These are phyloP conservation scores for Apiotrichum porosum DNA, from an alignment of 1,284 basidiomycete species.

Conservation along the genomic window DNA sequence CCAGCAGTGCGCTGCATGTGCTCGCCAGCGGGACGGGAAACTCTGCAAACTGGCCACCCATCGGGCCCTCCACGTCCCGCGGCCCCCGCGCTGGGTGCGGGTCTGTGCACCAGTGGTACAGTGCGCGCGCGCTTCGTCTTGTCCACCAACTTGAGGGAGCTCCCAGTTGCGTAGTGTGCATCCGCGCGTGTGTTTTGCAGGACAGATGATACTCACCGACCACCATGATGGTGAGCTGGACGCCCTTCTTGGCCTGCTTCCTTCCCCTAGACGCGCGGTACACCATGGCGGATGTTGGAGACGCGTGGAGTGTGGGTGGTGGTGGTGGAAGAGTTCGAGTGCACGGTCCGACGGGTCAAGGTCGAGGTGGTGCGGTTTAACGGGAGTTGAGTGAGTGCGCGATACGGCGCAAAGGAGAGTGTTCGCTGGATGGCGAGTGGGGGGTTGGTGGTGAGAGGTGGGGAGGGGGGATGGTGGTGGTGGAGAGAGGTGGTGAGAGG, in stretches of 20 bases:
- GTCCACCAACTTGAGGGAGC: too few species aligned
- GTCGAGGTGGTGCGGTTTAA: not conserved
- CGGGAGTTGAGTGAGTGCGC: too few species aligned
- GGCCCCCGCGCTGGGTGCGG: not conserved
- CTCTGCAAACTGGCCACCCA: too few species aligned
- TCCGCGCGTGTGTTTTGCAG: not conserved
- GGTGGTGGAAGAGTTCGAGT: not conserved
- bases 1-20: too few species aligned
- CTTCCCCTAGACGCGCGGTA: slow-evolving; percentile 71
- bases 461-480: not conserved
- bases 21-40: too few species aligned
- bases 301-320: slow-evolving; percentile 5
- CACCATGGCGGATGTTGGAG: slow-evolving; percentile 25
- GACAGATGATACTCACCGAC: slow-evolving; percentile 61
- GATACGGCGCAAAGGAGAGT: too few species aligned
- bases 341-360: not conserved
- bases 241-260: slow-evolving; percentile 95
- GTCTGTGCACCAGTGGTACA: too few species aligned
- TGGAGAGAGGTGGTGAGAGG: not conserved
- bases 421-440: too few species aligned
- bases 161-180: too few species aligned
- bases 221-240: slow-evolving; percentile 93
- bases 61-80: not conserved
- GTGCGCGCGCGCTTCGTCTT: too few species aligned
- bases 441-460: not conserved